Conservation (phyloP, 169 alveolate species). For the Eimeria sp. region DNA sequence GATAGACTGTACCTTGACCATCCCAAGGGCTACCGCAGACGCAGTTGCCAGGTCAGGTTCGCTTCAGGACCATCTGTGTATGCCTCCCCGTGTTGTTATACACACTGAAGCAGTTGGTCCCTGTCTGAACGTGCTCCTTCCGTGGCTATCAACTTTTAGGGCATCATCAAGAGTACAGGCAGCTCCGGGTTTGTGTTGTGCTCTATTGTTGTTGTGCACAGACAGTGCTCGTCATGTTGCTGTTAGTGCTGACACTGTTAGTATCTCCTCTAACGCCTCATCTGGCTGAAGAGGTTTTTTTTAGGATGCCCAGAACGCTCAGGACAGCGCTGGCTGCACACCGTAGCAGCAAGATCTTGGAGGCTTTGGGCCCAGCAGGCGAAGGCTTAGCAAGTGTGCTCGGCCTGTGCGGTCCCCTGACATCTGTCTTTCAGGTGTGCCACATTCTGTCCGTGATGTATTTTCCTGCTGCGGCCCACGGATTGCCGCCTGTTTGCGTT, state of each 20-base stretch:
- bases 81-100: not conserved
- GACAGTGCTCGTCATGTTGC: constrained; percentile 68
- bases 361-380: constrained; percentile 1
- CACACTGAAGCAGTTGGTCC: not conserved
- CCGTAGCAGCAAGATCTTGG: constrained; percentile 29
- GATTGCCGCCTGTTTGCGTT: not conserved
- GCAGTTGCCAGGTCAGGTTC: constrained; percentile 78
- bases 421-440: constrained; percentile 35
- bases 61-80: not conserved
- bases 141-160: too few species aligned
- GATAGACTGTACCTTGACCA: constrained; percentile 79
- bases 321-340: constrained; percentile 25
- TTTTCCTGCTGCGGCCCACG: too few species aligned
- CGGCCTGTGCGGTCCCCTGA: constrained; percentile 25
- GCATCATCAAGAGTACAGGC: not conserved
- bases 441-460: not conserved
- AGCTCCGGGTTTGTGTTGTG: not conserved
- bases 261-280: constrained; percentile 80
- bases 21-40: constrained; percentile 67
- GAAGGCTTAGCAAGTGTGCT: not conserved
- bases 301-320: constrained; percentile 64
- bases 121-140: not conserved
- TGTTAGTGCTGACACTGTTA: constrained; percentile 48
- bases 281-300: constrained; percentile 77
- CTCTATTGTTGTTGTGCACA: not conserved